Evolutionary conservation across 2,329 filamentous ascomycete genomes (phyloP).

Genomic region (Penicillium sp.): DNA sequence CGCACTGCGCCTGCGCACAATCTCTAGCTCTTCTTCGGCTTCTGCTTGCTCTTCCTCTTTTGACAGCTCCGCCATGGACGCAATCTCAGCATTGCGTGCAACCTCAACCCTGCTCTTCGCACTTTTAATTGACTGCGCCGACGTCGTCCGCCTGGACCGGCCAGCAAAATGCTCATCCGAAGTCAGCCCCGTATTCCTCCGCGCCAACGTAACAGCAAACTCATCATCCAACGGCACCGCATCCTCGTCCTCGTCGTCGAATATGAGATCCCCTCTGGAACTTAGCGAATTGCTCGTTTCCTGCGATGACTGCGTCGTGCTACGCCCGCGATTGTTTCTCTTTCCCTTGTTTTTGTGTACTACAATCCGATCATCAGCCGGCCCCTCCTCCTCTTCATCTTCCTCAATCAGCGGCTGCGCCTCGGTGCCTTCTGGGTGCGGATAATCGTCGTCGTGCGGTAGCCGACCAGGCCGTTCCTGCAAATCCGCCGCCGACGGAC

Average conservation of each 20-base stretch:
- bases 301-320: slow-evolving; percentile 73
- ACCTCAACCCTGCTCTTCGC: slow-evolving; percentile 31
- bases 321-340: slow-evolving; percentile 57
- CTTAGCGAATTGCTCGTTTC: slow-evolving; percentile 81
- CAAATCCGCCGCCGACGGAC: slow-evolving; percentile 83
- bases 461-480: slow-evolving; percentile 74
- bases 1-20: slow-evolving; percentile 51
- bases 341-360: neutral
- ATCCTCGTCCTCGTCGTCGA: slow-evolving; percentile 90
- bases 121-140: slow-evolving; percentile 42
- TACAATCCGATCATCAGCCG: slow-evolving; percentile 17
- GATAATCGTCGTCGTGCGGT: slow-evolving; percentile 51
- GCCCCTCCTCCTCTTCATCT: slow-evolving; percentile 48
- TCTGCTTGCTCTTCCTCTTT: slow-evolving; percentile 54
- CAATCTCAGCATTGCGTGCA: slow-evolving; percentile 32
- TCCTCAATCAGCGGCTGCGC: slow-evolving; percentile 64
- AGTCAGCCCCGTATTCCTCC: slow-evolving; percentile 56
- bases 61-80: slow-evolving; percentile 53
- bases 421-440: slow-evolving; percentile 2
- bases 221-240: slow-evolving; percentile 91
- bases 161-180: slow-evolving; percentile 62
- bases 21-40: slow-evolving; percentile 53
- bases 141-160: slow-evolving; percentile 46
- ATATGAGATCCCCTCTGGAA: slow-evolving; percentile 84
- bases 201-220: slow-evolving; percentile 77